Percentiles rank a stretch among this genome's conserved stretches.
These are phyloP conservation scores for Pleurotus pulmonarius DNA, from an alignment of 768 basidiomycete genomes.

Conservation along the genomic window DNA sequence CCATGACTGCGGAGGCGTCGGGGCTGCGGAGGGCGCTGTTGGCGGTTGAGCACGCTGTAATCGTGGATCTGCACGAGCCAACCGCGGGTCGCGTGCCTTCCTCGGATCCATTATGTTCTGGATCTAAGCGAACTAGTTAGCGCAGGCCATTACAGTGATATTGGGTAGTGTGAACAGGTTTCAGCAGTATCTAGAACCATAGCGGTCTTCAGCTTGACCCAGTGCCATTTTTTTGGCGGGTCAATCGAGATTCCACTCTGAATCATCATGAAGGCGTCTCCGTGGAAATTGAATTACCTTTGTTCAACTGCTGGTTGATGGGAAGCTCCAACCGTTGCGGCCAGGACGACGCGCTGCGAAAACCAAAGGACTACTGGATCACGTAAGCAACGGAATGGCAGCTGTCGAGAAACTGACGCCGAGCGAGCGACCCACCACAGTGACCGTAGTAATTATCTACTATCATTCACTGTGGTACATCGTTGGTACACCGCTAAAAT, in stretches of 20 bases:
- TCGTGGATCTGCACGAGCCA: slow-evolving; percentile 68
- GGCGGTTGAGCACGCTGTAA: slow-evolving; percentile 44
- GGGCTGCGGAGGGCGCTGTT: slow-evolving; percentile 27
- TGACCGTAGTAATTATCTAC: no score
- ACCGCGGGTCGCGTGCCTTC: slow-evolving; percentile 75
- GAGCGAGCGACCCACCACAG: no score
- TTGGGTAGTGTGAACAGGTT: slow-evolving; percentile 22
- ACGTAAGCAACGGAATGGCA: no score
- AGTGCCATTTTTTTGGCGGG: slow-evolving; percentile 36
- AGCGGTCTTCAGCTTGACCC: slow-evolving; percentile 74
- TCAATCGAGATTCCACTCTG: slow-evolving; percentile 91
- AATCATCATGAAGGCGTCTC: slow-evolving; percentile 49
- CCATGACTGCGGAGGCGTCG: slow-evolving; percentile 15
- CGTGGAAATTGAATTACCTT: neutral
- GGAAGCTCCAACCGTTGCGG: neutral
- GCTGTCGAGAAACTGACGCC: no score
- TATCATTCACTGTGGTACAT: neutral
- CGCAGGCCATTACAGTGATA: slow-evolving; percentile 12
- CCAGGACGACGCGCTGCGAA: no score
- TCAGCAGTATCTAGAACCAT: slow-evolving; percentile 97
- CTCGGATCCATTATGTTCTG: slow-evolving; percentile 66
- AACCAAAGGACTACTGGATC: no score
- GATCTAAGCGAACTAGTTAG: neutral
- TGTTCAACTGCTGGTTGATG: neutral
- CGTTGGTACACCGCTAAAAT: neutral